Conservation (phyloP, 495 filamentous ascomycete species). For the Aspergillus steynii region DNA sequence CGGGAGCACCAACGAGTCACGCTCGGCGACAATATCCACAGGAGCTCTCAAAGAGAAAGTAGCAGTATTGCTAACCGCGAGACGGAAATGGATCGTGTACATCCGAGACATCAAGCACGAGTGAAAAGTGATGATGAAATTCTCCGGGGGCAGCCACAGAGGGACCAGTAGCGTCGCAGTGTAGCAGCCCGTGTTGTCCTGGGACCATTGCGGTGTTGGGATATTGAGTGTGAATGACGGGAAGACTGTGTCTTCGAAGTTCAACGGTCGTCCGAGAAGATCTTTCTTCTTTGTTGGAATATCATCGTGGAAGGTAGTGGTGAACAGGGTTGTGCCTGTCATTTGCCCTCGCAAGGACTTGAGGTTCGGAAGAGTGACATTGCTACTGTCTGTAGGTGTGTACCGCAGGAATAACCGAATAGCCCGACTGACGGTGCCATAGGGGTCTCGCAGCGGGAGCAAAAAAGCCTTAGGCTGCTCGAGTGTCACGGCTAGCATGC, state of each 20-base stretch:
- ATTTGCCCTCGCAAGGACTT: slow-evolving; percentile 16
- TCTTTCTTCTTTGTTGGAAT: slow-evolving; percentile 13
- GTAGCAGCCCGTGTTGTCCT: slow-evolving; percentile 37
- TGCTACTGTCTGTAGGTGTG: background rate
- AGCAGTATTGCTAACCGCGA: slow-evolving; percentile 39
- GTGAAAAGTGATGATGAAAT: slow-evolving; percentile 71
- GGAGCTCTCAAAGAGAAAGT: slow-evolving; percentile 7
- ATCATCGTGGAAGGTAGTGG: slow-evolving; percentile 5
- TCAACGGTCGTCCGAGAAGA: slow-evolving; percentile 13
- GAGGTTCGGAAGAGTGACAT: slow-evolving; percentile 5
- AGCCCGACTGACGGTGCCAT: slow-evolving; percentile 12
- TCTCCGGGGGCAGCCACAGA: slow-evolving; percentile 56
- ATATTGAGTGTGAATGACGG: slow-evolving; percentile 9
- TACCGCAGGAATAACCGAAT: slow-evolving; percentile 13
- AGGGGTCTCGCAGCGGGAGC: slow-evolving; percentile 39
- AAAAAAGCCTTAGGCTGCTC: slow-evolving; percentile 62
- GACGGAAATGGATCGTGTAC: slow-evolving; percentile 62
- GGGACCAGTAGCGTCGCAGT: slow-evolving; percentile 61
- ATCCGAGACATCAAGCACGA: slow-evolving; percentile 67
- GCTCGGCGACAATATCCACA: slow-evolving; percentile 5
- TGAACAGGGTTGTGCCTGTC: slow-evolving; percentile 18
- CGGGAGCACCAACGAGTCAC: slow-evolving; percentile 10
- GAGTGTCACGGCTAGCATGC: slow-evolving; percentile 60
- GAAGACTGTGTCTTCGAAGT: slow-evolving; percentile 10
- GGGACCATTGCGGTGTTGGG: slow-evolving; percentile 9